Base-by-base conservation (phyloP, 2,329 filamentous ascomycete species). In the Fusarium austroafricanum region DNA sequence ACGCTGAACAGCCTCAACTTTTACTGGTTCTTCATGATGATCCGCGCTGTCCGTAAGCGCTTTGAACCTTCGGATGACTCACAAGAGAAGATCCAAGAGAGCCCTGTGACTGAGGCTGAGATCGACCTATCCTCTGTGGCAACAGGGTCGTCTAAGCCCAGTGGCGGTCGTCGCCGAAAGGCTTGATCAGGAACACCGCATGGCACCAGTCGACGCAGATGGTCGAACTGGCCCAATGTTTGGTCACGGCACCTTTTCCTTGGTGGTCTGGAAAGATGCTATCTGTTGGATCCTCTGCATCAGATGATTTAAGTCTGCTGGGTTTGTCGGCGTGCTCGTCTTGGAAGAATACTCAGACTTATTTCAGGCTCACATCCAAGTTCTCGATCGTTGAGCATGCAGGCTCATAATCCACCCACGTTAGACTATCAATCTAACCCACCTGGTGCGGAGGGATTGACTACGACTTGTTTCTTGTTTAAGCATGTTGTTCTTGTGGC, bases 21-120 rank as follows among this genome's bases (percentile, higher is more conserved):
- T 74, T 92, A 90, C 79, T 96, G 93, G 93, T 96, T 95, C 76
- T 84, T 88, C 74, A 93, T 93, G 85, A 96, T 96, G 93, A 89
- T 96, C 65, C 84, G 88, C 61, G 92, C 92, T 10, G 88, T 96
- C 14, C 84, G 89, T 61, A 94, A 92, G 82, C 85, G 92, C 26
- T 96, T 96, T 75, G 85, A 88, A 62, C 79, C 90, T 6, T 74
- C 80, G 26, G 53, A 50, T 14, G 76, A 79, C 67, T 70, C 75
- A 10, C 71, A 46, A 12, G 62, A 64, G 26, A 75, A 79, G 37
- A 21, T 74, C 76, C 35, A 73, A 68, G 55, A 67, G 55, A 51
- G 66, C 47, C 31, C 66, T 10, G 62, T 67, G 50, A 78, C 75
- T 9, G 71, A 76, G 52, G 68, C 63, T 14, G 71, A 78, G 23